Conservation (phyloP, 2,329 filamentous ascomycete genomes). For the Claviceps spartinae region DNA sequence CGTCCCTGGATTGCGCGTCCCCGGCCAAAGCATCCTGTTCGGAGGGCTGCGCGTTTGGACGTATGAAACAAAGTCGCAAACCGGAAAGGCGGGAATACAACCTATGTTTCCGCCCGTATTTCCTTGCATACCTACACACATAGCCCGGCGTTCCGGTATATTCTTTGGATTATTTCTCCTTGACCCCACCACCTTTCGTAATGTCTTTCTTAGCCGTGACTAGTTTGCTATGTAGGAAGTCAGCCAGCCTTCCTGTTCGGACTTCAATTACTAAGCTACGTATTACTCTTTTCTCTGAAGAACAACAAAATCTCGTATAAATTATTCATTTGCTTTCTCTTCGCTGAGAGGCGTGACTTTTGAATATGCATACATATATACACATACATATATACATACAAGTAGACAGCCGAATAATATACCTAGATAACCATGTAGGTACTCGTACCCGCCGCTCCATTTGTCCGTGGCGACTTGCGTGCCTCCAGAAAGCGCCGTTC, state of each 20-base stretch:
- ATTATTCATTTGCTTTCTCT: no score
- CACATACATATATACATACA: no score
- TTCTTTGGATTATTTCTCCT: background rate
- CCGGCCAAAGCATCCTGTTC: background rate
- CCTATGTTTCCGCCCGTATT: background rate
- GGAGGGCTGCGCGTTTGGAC: background rate
- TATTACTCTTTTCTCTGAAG: no score
- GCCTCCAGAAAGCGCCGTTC: background rate
- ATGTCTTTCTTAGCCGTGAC: background rate
- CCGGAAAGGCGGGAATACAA: background rate
- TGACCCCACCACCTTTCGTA: background rate
- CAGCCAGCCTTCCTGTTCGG: no score
- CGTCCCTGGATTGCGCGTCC: background rate
- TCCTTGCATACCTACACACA: background rate
- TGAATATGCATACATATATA: no score
- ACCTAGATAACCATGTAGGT: no score
- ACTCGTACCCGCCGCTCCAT: background rate
- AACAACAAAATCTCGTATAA: no score
- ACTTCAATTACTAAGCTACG: no score
- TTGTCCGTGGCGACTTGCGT: no score
- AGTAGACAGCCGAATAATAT: background rate
- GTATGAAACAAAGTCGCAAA: background rate
- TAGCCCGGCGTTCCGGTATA: background rate
- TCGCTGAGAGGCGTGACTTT: no score
- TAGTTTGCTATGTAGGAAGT: background rate